Evolutionary conservation across 2,329 filamentous ascomycete genomes (phyloP), one percentile per base, ranked within the genome.

Genomic region (Geoglossum cookeanum): DNA sequence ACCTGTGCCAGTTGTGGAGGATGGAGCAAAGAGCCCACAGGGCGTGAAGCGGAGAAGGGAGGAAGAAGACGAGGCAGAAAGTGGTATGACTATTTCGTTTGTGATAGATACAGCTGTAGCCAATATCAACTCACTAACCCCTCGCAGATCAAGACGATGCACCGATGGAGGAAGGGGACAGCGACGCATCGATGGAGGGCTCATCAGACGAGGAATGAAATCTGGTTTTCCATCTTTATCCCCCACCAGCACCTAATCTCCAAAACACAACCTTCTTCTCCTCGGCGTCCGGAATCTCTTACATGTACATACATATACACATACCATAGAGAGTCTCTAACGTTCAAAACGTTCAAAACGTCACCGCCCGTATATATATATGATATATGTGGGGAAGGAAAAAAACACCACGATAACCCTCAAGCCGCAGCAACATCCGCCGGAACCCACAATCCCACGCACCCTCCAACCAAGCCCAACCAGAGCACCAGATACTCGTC

Each of bases 391-490:
- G 22, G 22, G 22, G 22, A 22, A 22, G 22, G 22, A 22, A 22
- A 22, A 22, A 22, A 22, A 22, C 22, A 2, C 22, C 22, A 22
- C 22, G 22, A 22, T 22, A 7, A 39, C 55, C 29, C 27, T 30
- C 2, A n/a, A 32, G 30, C 35, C 15, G 30, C 44, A 13, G 30
- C 55, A 5, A 44, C 30, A 3, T 57, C 47, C 5, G 91, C 78
- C 66, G 87, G 87, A 61, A 94, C 74, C 76, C 81, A 81, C 62
- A 97, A 74, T 58, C 87, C 86, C 45, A 95, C 84, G 62, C 81
- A 83, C 55, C 80, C 80, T 59, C 90, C 91, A 49, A 94, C 80
- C 58, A 94, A 72, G n/a, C 90, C 90, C 60, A 96, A 75, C 90
- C 91, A 97, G 57, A 88, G 72, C 71, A 88, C 78, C 65, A 97